Base-by-base conservation (phyloP, 345 rosid genomes). In the Firmiana major region DNA sequence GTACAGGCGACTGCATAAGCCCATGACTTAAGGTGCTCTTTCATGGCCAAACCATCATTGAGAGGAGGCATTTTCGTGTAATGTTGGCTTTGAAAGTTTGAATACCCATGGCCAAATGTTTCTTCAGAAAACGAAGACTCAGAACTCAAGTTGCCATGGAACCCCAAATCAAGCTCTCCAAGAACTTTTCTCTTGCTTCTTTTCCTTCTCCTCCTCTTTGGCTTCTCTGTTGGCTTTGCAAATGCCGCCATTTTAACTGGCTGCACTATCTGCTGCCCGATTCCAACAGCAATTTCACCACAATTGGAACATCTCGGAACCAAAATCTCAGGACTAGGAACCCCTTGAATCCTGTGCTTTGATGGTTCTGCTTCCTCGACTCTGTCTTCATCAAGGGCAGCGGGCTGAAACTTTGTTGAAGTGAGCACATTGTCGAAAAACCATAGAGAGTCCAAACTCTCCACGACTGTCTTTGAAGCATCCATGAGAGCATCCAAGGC, bases 21-120 rank as follows among this genome's bases (percentile, higher is more conserved):
- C 94, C 92, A 88, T 9, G 86, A 85, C 78, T 82, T 88, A 77
- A 90, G 89, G 36, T 87, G 90, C 69, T 86, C 81, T 73, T 87
- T 88, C 94, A 90, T 90, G 83, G 90, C 91, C 74, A 83, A 34
- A 10, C 86, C 85, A 59, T 90, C 90, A 63, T 85, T 59, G 21
- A 86, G 64, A 24, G 93, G 84, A 2, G 90, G 93, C 87, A 88
- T 86, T 74, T 82, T 79, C 79, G 46, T 70, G 10, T 48, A 63
- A 40, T 75, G n/a, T 62, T 36, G 49, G 38, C 38, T 59, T 73
- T 60, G 34, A n/a, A 63, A 31, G n/a, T 22, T 77, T 43, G 71
- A 63, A 17, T 34, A 17, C 28, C 79, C 68, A 8, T 31, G 34
- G 34, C 34, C 34, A 31, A 46, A 55, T 19, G 49, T 17, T 63